Conservation (phyloP, 2,329 filamentous ascomycete species). For the Magnaporthiopsis poae region DNA sequence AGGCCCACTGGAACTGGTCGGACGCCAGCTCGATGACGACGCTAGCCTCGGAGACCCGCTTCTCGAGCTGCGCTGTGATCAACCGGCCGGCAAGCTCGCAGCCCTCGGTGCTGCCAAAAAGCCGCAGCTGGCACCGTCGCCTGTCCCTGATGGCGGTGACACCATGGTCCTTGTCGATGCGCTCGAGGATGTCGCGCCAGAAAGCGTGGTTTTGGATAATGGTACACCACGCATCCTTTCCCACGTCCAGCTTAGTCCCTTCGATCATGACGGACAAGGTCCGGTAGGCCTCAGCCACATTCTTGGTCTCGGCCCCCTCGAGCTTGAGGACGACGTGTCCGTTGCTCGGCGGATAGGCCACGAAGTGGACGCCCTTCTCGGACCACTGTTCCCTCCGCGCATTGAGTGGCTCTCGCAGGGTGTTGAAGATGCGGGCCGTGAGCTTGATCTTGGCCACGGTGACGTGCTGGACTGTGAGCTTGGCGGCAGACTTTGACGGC, state of each 20-base stretch:
- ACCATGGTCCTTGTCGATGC: conserved; percentile 14
- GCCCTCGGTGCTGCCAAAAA: conserved; percentile 17
- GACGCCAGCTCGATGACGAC: conserved; percentile 19
- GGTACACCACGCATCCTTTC: conserved; percentile 23
- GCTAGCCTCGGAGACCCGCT: neutral
- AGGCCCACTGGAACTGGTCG: conserved; percentile 21
- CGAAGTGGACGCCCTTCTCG: conserved; percentile 18
- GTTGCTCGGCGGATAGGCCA: conserved; percentile 17
- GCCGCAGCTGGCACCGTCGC: conserved; percentile 19
- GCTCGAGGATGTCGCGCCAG: conserved; percentile 11
- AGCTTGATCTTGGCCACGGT: conserved; percentile 29
- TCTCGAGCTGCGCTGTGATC: conserved; percentile 6
- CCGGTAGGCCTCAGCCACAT: conserved; percentile 23
- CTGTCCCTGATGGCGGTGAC: conserved; percentile 22
- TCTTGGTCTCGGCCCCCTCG: conserved; percentile 23
- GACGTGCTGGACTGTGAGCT: conserved; percentile 27
- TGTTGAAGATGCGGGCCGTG: conserved; percentile 22
- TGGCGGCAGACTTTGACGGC: conserved; percentile 9
- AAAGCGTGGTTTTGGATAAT: conserved; percentile 8
- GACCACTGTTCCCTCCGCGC: conserved; percentile 21
- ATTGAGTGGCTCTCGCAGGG: conserved; percentile 21
- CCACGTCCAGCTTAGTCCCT: conserved; percentile 22
- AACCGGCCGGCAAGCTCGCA: neutral
- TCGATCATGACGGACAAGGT: conserved; percentile 23
- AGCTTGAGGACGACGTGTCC: conserved; percentile 27